These are phyloP conservation scores for Alternaria conjuncta DNA, from an alignment of 2,329 filamentous ascomycete genomes.

Conservation along the genomic window DNA sequence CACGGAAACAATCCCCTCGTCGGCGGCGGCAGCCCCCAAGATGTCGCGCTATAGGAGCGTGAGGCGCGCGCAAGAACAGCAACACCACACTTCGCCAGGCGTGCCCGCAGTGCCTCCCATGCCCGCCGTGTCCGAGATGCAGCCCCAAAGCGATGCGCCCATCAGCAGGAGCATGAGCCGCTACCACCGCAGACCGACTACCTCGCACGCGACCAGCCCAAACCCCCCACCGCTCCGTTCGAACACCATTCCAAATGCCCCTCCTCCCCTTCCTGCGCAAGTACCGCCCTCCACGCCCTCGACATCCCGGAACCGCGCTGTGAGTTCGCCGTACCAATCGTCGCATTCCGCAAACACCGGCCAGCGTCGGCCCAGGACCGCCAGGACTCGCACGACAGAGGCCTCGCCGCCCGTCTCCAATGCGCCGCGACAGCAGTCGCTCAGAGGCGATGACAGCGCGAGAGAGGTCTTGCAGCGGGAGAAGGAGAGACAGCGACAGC, in stretches of 20 bases:
- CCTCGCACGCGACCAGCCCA: conserved; percentile 34
- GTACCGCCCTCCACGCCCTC: conserved; percentile 19
- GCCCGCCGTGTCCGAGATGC: conserved; percentile 32
- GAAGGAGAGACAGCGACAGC: conserved; percentile 36
- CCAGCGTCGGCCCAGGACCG: conserved; percentile 36
- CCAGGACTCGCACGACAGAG: conserved; percentile 28
- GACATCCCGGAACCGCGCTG: conserved; percentile 33
- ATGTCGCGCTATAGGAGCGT: conserved; percentile 67
- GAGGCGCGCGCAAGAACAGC: conserved; percentile 52
- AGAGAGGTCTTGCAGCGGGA: conserved; percentile 41
- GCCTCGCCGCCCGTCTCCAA: conserved; percentile 23
- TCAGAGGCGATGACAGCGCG: conserved; percentile 41
- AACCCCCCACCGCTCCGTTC: conserved; percentile 32
- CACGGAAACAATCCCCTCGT: conserved; percentile 35
- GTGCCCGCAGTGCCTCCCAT: conserved; percentile 25
- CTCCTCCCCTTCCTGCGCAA: conserved; percentile 16
- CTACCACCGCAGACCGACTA: conserved; percentile 47
- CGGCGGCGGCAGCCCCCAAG: conserved; percentile 47
- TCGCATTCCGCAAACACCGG: conserved; percentile 26
- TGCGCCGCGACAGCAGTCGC: conserved; percentile 24
- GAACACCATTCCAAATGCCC: conserved; percentile 25
- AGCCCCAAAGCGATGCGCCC: conserved; percentile 25
- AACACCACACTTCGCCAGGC: conserved; percentile 19
- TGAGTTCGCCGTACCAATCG: conserved; percentile 35
- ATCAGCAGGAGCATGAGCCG: conserved; percentile 50